These are phyloP conservation scores for Leucocoprinus sp. DNA, from an alignment of 768 basidiomycete genomes.

Conservation along the genomic window DNA sequence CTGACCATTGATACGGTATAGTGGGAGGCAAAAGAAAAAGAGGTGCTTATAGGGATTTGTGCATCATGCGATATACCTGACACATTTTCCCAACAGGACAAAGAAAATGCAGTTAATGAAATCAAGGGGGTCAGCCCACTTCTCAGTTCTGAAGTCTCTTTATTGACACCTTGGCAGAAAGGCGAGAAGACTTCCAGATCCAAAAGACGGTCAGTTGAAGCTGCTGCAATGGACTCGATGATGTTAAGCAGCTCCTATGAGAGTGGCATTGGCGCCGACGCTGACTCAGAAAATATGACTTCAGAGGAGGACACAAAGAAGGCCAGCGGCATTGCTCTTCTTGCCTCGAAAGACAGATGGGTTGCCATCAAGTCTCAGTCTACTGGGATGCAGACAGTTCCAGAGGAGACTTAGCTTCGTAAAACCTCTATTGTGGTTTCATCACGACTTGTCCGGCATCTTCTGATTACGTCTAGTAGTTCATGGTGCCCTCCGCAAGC, in stretches of 20 bases:
- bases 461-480: neutral
- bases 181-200: slow-evolving; percentile 26
- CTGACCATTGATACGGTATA: slow-evolving; percentile 1
- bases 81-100: slow-evolving; percentile 13
- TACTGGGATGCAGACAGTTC: slow-evolving; percentile 6
- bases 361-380: slow-evolving; percentile 58
- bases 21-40: slow-evolving; percentile 25
- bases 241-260: slow-evolving; percentile 42
- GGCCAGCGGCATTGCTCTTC: slow-evolving; percentile 22
- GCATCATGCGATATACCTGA: neutral
- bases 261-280: slow-evolving; percentile 50
- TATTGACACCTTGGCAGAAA: slow-evolving; percentile 35
- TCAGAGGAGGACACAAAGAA: slow-evolving; percentile 60
- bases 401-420: slow-evolving; percentile 6
- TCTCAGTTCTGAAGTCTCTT: neutral
- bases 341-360: slow-evolving; percentile 61
- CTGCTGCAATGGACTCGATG: slow-evolving; percentile 23
- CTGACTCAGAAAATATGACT: slow-evolving; percentile 67
- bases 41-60: slow-evolving; percentile 21
- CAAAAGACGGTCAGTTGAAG: slow-evolving; percentile 30
- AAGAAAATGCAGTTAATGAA: slow-evolving; percentile 44
- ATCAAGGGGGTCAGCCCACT: slow-evolving; percentile 43
- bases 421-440: neutral
- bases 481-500: neutral
- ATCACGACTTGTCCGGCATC: neutral